phyloP scores from a whole-genome alignment of 2,329 filamentous ascomycete species.

The Trichoderma hamatum region DNA sequence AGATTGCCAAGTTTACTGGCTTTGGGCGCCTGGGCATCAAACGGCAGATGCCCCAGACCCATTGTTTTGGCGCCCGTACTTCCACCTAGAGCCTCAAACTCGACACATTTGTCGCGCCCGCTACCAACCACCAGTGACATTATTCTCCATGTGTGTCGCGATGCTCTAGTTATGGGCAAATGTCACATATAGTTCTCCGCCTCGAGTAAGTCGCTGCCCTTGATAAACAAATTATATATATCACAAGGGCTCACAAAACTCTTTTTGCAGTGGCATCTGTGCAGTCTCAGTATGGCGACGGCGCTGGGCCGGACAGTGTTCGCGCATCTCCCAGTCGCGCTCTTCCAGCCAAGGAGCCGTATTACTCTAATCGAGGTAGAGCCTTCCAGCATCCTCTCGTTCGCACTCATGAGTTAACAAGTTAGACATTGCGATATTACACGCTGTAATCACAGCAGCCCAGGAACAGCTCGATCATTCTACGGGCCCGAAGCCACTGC shows the following conservation, averaged over 20 bases:
- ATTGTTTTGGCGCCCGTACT: background rate
- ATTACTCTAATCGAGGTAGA: slow-evolving; percentile 65
- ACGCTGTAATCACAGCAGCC: slow-evolving; percentile 74
- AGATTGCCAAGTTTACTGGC: background rate
- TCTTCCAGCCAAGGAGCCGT: slow-evolving; percentile 41
- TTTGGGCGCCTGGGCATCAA: background rate
- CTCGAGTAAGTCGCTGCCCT: slow-evolving; percentile 34
- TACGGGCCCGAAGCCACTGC: slow-evolving; percentile 64
- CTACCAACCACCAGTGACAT: background rate
- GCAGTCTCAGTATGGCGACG: slow-evolving; percentile 33
- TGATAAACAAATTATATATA: background rate
- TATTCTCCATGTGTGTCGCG: background rate
- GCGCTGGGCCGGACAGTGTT: slow-evolving; percentile 36
- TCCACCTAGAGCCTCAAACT: background rate
- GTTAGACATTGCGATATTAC: slow-evolving; percentile 76
- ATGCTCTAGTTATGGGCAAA: slow-evolving; percentile 38
- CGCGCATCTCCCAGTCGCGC: slow-evolving; percentile 36
- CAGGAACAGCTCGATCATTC: slow-evolving; percentile 63
- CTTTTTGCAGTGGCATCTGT: slow-evolving; percentile 35
- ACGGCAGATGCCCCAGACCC: background rate
- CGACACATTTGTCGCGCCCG: slow-evolving; percentile 14
- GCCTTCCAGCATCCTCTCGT: background rate
- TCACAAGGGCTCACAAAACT: background rate
- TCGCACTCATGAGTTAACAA: background rate
- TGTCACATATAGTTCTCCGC: slow-evolving; percentile 37